These are phyloP conservation scores for Solanum bulbocastanum DNA, from an alignment of 257 asterid species.

Conservation along the genomic window DNA sequence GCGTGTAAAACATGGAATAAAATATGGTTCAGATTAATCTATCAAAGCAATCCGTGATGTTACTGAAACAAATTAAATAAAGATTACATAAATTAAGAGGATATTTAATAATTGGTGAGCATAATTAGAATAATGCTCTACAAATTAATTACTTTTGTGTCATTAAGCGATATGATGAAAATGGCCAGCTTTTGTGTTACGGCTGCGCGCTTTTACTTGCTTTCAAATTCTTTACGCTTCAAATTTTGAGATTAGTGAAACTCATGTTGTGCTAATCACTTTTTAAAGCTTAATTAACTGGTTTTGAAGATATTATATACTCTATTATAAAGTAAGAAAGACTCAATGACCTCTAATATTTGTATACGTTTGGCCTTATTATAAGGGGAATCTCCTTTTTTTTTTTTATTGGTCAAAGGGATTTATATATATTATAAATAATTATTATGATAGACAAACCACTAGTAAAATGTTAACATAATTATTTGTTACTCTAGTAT, in stretches of 20 bases:
- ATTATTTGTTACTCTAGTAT: too few relatives aligned
- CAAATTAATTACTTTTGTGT: neutral
- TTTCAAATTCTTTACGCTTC: neutral
- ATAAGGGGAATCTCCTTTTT: too few relatives aligned
- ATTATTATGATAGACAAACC: too few relatives aligned
- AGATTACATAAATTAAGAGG: neutral
- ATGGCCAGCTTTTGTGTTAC: neutral
- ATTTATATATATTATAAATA: too few relatives aligned
- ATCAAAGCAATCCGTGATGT: neutral
- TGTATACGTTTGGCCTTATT: too few relatives aligned
- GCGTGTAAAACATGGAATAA: neutral
- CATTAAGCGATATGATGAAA: neutral
- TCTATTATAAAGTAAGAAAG: too few relatives aligned
- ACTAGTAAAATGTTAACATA: too few relatives aligned
- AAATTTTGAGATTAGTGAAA: neutral
- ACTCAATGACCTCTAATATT: too few relatives aligned
- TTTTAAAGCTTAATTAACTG: neutral
- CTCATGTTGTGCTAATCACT: neutral
- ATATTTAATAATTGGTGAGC: neutral
- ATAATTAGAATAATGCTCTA: neutral
- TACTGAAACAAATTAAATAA: neutral
- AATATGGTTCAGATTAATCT: neutral
- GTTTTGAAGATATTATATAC: neutral
- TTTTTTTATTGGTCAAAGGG: too few relatives aligned
- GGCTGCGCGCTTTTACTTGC: neutral